phyloP scores from a whole-genome alignment of 2,329 filamentous ascomycete species.

The Claviceps sp. region DNA sequence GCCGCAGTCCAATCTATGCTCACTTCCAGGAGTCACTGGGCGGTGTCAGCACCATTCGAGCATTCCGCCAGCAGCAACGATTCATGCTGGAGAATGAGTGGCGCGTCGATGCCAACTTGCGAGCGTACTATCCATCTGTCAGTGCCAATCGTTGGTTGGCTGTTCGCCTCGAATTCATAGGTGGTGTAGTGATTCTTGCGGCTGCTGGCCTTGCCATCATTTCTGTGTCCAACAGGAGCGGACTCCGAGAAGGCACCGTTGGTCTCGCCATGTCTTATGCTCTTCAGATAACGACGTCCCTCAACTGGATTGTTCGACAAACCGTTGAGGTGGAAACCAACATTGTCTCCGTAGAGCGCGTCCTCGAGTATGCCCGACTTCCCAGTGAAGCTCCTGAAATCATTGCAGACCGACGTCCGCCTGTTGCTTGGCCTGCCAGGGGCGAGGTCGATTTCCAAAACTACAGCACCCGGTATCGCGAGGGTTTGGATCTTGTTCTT shows the following conservation, averaged over 20 bases:
- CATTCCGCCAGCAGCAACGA: constrained; percentile 76
- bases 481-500: constrained; percentile 79
- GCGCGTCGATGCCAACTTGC: constrained; percentile 87
- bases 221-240: constrained; percentile 56
- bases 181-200: constrained; percentile 81
- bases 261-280: constrained; percentile 96
- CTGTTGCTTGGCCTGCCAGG: constrained; percentile 81
- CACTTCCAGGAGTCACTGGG: constrained; percentile 97
- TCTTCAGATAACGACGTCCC: constrained; percentile 86
- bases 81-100: constrained; percentile 94
- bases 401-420: constrained; percentile 72
- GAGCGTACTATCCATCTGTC: constrained; percentile 91
- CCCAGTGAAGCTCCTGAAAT: constrained; percentile 93
- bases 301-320: constrained; percentile 98
- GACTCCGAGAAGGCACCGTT: constrained; percentile 59
- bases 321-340: constrained; percentile 99
- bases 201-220: constrained; percentile 74
- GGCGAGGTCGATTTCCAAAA: constrained; percentile 84
- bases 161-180: constrained; percentile 87
- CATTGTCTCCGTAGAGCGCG: constrained; percentile 94
- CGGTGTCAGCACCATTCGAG: constrained; percentile 88
- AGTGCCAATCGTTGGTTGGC: constrained; percentile 92
- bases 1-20: constrained; percentile 88
- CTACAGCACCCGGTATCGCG: constrained; percentile 86
- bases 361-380: constrained; percentile 84